Evolutionary conservation across 768 basidiomycete genomes (phyloP), one percentile per base, ranked within the genome.

Genomic region (Lepiota venenata): DNA sequence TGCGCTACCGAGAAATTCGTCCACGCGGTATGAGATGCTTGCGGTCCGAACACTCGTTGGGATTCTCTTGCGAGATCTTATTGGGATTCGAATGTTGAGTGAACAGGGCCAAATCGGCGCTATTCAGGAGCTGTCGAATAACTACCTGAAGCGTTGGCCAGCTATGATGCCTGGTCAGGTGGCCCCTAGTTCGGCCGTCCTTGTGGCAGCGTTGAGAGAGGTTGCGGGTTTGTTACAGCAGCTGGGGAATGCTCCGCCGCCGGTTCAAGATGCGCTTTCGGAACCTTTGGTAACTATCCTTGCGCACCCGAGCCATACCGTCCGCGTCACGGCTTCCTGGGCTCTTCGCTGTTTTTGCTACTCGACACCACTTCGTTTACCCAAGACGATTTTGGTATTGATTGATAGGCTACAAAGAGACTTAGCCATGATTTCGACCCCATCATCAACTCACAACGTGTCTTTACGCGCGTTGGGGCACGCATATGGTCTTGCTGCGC

Each of bases 91-190:
- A 56, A 87, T 97, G 79, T 71, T 98, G 58, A 89, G 89, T 56
- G 96, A 99, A 63, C 91, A 93, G 64, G 95, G 89, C 0, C 96
- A 98, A 69, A 95, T 98, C 43, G 74, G 77, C 22, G 95, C 95
- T 2, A 90, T 97, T 32, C 85, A 90, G 61, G 95, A 97, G 60
- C 73, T 97, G 39, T 85, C 91, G 0, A 85, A 77, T 35, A 75
- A 80, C 3, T 97, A 93, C 66, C 73, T 97, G 56, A 93, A 90
- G 68, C 81, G 91, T 49, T 98, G 93, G 93, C 93, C 94, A 1
- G 88, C 92, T 0, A 81, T 96, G 70, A 85, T 98, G 80, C 93
- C 93, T 9, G 92, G 91, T 6, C 87, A 91, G 59, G 72, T 73
- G 16, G 80, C 87, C 0, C 91, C 93, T 0, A 74, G 71, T 35